These are phyloP conservation scores for Ceratobasidium sp. DNA, from an alignment of 1,284 basidiomycete genomes.

Conservation along the genomic window DNA sequence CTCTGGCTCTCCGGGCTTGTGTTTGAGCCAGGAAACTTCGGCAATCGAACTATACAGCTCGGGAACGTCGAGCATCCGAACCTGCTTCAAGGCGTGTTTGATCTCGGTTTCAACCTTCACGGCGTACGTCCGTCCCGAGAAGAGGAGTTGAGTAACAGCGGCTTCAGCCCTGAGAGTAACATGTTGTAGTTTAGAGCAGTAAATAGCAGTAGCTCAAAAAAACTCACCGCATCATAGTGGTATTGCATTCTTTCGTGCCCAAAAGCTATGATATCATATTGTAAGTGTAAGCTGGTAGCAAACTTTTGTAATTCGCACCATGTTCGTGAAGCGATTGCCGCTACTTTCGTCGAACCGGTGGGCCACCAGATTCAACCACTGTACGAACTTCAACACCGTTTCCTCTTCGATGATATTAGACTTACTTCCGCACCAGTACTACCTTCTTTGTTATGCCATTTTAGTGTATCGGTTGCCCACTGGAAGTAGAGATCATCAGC, in stretches of 20 bases:
- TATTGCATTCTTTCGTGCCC: constrained; percentile 16
- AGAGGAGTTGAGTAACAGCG: neutral
- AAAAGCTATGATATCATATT: neutral
- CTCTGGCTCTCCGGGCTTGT: neutral
- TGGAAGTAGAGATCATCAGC: neutral
- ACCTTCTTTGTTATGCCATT: neutral
- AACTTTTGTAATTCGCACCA: neutral
- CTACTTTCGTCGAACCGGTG: neutral
- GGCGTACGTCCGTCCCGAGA: neutral
- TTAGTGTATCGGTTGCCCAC: neutral
- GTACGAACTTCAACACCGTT: neutral
- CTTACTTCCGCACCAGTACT: neutral
- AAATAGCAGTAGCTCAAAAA: neutral
- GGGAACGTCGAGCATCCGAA: neutral
- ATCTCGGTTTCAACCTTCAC: neutral
- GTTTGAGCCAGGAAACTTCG: neutral
- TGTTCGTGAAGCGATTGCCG: neutral
- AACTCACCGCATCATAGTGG: constrained; percentile 7
- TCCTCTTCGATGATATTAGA: neutral
- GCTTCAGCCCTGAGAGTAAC: neutral
- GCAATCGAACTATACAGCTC: neutral
- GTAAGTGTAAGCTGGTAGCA: neutral
- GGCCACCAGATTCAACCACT: neutral
- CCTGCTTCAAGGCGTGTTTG: neutral
- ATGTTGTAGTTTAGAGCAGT: neutral